phyloP scores from a whole-genome alignment of 495 filamentous ascomycete genomes.

The Beverwykella pulmonaria region DNA sequence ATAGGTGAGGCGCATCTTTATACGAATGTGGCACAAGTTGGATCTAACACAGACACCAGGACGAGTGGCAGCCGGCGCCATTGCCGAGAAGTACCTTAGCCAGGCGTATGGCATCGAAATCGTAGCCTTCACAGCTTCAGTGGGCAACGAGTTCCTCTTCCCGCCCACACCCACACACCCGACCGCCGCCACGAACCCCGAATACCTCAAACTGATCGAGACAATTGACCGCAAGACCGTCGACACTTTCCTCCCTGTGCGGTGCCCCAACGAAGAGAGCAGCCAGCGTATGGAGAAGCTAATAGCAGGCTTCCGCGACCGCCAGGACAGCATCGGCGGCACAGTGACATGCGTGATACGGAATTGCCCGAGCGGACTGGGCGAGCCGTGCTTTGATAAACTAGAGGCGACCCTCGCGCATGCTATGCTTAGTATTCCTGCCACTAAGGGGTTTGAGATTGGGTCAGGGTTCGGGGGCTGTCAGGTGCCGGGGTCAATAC shows the following conservation, averaged over 20 bases:
- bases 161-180: conserved; percentile 77
- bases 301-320: conserved; percentile 79
- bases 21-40: background rate
- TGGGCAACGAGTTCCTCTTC: conserved; percentile 81
- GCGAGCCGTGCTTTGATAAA: conserved; percentile 96
- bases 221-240: conserved; percentile 76
- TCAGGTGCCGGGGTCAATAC: conserved; percentile 82
- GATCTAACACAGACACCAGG: conserved; percentile 47
- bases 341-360: conserved; percentile 96
- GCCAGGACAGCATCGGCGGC: conserved; percentile 89
- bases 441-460: conserved; percentile 96
- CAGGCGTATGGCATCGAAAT: conserved; percentile 85
- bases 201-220: conserved; percentile 75
- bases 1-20: conserved; percentile 61
- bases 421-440: conserved; percentile 96
- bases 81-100: conserved; percentile 89
- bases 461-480: conserved; percentile 91
- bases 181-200: conserved; percentile 74
- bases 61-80: conserved; percentile 90
- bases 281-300: conserved; percentile 73
- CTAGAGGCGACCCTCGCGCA: conserved; percentile 91
- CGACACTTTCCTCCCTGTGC: conserved; percentile 79
- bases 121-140: conserved; percentile 84
- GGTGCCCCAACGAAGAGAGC: conserved; percentile 73
- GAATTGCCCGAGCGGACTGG: conserved; percentile 83